A percentile compares a stretch with the other conserved stretches of the same genome.
Conservation (phyloP, 768 basidiomycete genomes). For the Rhizopogon vesiculosus region DNA sequence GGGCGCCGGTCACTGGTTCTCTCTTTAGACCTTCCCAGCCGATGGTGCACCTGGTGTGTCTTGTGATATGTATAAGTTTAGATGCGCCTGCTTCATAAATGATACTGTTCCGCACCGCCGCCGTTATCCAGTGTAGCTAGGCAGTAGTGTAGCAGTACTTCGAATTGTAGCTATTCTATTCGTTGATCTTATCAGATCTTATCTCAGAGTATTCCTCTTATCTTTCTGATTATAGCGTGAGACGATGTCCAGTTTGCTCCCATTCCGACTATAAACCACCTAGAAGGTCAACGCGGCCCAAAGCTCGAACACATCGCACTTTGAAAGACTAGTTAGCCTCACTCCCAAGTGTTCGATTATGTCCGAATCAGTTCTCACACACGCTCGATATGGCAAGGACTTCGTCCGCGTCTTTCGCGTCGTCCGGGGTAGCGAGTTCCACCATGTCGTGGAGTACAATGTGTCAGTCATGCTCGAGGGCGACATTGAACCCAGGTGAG, state of each 20-base stretch:
- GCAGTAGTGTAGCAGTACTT: no score
- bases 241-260: no score
- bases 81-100: no score
- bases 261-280: background rate
- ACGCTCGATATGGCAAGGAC: conserved; percentile 83
- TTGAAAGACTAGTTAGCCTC: background rate
- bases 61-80: no score
- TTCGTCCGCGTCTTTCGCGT: conserved; percentile 83
- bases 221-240: background rate
- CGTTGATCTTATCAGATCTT: no score
- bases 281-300: background rate
- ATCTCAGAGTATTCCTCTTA: background rate
- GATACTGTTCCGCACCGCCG: no score
- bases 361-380: conserved; percentile 27
- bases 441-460: conserved; percentile 81
- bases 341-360: background rate
- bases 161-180: no score
- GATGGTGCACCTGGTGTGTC: no score
- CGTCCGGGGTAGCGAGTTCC: conserved; percentile 63
- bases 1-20: no score
- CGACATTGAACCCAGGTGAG: conserved; percentile 68
- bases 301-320: background rate
- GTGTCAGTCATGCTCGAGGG: conserved; percentile 81
- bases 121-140: no score
- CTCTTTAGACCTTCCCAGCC: no score